phyloP scores from a whole-genome alignment of 805 yeast species.

The Kazachstania kunashirensis region DNA sequence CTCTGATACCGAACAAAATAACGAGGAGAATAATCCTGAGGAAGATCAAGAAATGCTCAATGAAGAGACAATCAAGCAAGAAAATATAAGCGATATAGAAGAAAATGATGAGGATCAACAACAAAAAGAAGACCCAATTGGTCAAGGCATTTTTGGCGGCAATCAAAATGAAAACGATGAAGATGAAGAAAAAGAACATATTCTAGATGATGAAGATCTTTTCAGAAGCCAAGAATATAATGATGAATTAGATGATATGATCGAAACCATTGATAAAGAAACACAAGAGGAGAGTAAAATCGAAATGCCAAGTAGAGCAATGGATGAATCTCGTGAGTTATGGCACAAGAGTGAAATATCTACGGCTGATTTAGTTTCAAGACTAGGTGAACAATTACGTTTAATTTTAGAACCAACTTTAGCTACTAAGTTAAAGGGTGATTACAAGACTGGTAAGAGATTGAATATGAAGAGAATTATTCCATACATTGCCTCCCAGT shows the following conservation, averaged over 20 bases:
- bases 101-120: constrained; percentile 15
- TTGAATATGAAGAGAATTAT: constrained; percentile 95
- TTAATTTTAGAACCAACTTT: constrained; percentile 89
- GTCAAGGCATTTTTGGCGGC: constrained; percentile 42
- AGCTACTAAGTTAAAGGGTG: constrained; percentile 92
- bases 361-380: constrained; percentile 81
- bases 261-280: constrained; percentile 29
- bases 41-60: constrained; percentile 25
- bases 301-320: constrained; percentile 37
- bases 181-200: constrained; percentile 22
- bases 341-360: constrained; percentile 79
- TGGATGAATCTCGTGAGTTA: constrained; percentile 60
- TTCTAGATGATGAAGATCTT: constrained; percentile 6
- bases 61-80: constrained; percentile 23
- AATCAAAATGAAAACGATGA: constrained; percentile 20
- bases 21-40: constrained; percentile 27
- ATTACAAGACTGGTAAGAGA: constrained; percentile 93
- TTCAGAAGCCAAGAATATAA: constrained; percentile 18
- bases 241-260: constrained; percentile 26
- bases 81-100: constrained; percentile 8
- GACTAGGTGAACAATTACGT: constrained; percentile 84
- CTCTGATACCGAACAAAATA: constrained; percentile 18
- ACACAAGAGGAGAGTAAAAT: constrained; percentile 20
- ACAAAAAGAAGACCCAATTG: constrained; percentile 26
- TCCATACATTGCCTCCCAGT: constrained; percentile 95